phyloP scores from a whole-genome alignment of 164 flowering plant genomes.

The Echeveria elegans region DNA sequence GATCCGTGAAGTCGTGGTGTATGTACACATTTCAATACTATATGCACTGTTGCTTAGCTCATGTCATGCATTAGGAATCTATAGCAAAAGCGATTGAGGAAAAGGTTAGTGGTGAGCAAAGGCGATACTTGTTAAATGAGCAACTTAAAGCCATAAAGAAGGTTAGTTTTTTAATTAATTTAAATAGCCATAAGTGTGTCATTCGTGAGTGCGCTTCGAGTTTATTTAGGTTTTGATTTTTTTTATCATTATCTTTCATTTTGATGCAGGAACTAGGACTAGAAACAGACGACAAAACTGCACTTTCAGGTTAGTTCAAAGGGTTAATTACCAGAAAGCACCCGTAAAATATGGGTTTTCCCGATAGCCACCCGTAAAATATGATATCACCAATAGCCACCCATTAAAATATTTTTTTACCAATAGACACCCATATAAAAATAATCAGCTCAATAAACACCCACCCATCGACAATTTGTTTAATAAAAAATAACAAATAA shows the following conservation, averaged over 20 bases:
- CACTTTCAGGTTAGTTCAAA: slow-evolving; percentile 81
- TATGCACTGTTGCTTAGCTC: background rate
- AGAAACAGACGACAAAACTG: slow-evolving; percentile 97
- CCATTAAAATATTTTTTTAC: no score
- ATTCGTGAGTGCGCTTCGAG: background rate
- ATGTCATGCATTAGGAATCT: slow-evolving; percentile 46
- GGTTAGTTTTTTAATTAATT: slow-evolving; percentile 25
- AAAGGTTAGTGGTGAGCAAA: slow-evolving; percentile 94
- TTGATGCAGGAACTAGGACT: slow-evolving; percentile 81
- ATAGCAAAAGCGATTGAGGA: slow-evolving; percentile 98
- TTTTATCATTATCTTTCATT: slow-evolving; percentile 11
- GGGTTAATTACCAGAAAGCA: no score
- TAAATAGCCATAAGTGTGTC: background rate
- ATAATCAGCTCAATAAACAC: no score
- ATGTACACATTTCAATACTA: background rate
- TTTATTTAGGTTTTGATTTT: background rate
- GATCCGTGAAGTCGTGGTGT: slow-evolving; percentile 1
- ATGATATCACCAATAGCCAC: no score
- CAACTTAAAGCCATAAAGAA: slow-evolving; percentile 98
- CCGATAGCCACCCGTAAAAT: no score
- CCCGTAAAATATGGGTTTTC: no score
- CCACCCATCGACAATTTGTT: no score
- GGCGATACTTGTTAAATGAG: slow-evolving; percentile 86
- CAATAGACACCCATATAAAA: no score
- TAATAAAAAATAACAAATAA: no score